A percentile compares a stretch with the other conserved stretches of the same genome.
phyloP scores from a whole-genome alignment of 192 early-diverging fungal genomes.

The Lunasporangiospora selenospora region DNA sequence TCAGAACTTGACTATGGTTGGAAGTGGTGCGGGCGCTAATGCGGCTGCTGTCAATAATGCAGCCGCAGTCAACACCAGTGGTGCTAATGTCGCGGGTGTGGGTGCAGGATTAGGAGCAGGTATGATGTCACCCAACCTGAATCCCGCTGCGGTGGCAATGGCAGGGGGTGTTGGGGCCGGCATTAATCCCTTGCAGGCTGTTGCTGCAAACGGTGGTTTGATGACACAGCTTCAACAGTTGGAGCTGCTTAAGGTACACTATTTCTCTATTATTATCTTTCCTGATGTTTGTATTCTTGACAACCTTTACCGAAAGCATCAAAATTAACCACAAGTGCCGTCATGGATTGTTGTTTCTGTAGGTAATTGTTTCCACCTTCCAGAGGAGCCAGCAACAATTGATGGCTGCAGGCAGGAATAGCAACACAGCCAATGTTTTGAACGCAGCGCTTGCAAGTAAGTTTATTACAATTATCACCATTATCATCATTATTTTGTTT shows the following conservation, averaged over 20 bases:
- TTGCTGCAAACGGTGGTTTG: neutral
- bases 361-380: slow-evolving; percentile 25
- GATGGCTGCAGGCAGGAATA: slow-evolving; percentile 19
- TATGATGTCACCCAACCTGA: slow-evolving; percentile 44
- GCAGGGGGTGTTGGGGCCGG: no score
- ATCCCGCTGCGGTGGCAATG: slow-evolving; percentile 18
- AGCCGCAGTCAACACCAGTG: neutral
- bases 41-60: neutral
- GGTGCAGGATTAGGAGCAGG: no score
- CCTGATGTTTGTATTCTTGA: no score
- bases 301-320: no score
- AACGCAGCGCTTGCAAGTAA: slow-evolving; percentile 19
- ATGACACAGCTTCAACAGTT: slow-evolving; percentile 11
- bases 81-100: no score
- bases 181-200: slow-evolving; percentile 17
- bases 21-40: neutral
- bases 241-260: slow-evolving; percentile 25
- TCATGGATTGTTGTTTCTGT: no score
- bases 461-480: no score
- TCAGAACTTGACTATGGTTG: neutral
- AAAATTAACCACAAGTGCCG: no score
- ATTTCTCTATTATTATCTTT: no score
- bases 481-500: no score
- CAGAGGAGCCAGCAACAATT: slow-evolving; percentile 20
- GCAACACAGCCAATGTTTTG: neutral